Percentiles rank a stretch among this genome's conserved stretches.
Evolutionary conservation across 2,329 filamentous ascomycete genomes (phyloP).

Genomic region (Colletotrichum nymphaeae): DNA sequence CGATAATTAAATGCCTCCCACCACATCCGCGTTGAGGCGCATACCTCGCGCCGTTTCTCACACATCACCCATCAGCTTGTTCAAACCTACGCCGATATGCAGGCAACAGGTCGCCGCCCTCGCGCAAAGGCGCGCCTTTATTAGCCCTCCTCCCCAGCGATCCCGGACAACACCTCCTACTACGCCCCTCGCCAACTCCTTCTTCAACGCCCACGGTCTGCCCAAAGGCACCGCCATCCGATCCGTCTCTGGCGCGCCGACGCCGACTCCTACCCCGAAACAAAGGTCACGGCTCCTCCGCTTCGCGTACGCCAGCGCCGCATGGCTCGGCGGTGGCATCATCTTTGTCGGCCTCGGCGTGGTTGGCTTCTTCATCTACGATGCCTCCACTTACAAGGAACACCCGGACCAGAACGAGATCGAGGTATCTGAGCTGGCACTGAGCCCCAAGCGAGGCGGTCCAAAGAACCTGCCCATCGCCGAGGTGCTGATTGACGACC

Average conservation of each 20-base stretch:
- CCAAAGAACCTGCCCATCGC: conserved; percentile 96
- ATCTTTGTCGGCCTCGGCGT: conserved; percentile 76
- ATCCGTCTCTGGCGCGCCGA: conserved; percentile 56
- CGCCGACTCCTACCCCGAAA: conserved; percentile 60
- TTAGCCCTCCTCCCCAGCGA: conserved; percentile 22
- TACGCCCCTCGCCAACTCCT: conserved; percentile 29
- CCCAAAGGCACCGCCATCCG: conserved; percentile 44
- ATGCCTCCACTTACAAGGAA: conserved; percentile 89
- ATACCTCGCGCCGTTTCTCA: conserved; percentile 19
- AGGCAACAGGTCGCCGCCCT: not conserved
- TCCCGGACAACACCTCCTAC: conserved; percentile 13
- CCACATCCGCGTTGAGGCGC: conserved; percentile 32
- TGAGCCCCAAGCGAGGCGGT: conserved; percentile 84
- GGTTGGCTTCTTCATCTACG: conserved; percentile 90
- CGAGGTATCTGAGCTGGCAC: conserved; percentile 83
- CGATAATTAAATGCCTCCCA: conserved; percentile 32
- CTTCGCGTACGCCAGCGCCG: conserved; percentile 76
- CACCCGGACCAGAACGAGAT: conserved; percentile 76
- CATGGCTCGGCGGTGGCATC: conserved; percentile 80
- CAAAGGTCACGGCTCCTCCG: conserved; percentile 59
- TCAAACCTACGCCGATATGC: conserved; percentile 20
- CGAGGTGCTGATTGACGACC: conserved; percentile 88
- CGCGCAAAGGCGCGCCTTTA: conserved; percentile 32
- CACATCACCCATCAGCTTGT: not conserved
- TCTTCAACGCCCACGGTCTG: conserved; percentile 28